These are phyloP conservation scores for Hyaloscypha variabilis DNA, from an alignment of 495 filamentous ascomycete genomes.

Conservation along the genomic window DNA sequence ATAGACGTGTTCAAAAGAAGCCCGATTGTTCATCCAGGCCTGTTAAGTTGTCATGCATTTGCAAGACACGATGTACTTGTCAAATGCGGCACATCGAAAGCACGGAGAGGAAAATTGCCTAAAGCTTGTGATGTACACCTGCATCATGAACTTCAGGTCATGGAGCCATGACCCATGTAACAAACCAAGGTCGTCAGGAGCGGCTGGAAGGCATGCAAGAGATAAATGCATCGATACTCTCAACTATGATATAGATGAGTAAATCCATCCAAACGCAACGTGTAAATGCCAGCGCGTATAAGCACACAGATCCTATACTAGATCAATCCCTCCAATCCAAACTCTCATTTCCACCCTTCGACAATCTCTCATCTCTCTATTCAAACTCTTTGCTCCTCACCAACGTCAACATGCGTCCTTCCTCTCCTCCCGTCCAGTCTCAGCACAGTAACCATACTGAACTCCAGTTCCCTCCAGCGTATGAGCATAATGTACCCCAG, in stretches of 20 bases:
- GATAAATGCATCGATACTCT: background rate
- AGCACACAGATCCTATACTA: background rate
- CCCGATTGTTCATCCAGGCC: too few relatives aligned
- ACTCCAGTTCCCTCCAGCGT: background rate
- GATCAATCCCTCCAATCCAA: background rate
- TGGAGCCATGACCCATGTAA: too few relatives aligned
- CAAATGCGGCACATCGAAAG: too few relatives aligned
- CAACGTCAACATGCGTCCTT: background rate
- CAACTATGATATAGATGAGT: background rate
- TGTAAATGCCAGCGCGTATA: background rate
- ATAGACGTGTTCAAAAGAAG: too few relatives aligned
- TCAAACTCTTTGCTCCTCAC: background rate
- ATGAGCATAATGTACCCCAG: background rate
- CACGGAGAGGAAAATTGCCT: too few relatives aligned
- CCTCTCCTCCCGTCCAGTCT: background rate
- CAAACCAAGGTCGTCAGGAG: too few relatives aligned
- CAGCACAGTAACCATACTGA: background rate
- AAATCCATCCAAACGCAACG: background rate
- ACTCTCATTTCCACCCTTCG: background rate
- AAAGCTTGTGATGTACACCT: too few relatives aligned
- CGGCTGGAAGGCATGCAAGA: too few relatives aligned
- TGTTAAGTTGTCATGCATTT: too few relatives aligned
- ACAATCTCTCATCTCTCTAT: background rate
- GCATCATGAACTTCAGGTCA: too few relatives aligned
- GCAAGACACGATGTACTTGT: too few relatives aligned